A percentile compares a stretch with the other conserved stretches of the same genome.
phyloP scores from a whole-genome alignment of 2,329 filamentous ascomycete species.

The Diaporthe humulicola region DNA sequence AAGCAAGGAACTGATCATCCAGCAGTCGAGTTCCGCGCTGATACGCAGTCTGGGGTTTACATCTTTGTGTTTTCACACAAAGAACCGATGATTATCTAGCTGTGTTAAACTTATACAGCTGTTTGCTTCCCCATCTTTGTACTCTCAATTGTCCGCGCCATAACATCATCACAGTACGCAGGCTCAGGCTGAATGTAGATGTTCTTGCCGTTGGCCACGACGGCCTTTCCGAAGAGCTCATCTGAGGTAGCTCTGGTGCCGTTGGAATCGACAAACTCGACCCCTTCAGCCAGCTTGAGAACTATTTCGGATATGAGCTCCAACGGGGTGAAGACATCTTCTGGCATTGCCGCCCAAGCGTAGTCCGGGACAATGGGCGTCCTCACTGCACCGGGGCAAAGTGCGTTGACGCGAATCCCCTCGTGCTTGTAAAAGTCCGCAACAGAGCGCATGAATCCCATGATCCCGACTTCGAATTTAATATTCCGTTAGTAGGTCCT shows the following conservation, averaged over 20 bases:
- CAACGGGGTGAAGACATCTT: constrained; percentile 30
- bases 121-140: constrained; percentile 6
- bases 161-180: constrained; percentile 24
- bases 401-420: constrained; percentile 35
- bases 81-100: background rate
- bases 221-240: constrained; percentile 32
- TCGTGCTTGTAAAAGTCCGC: constrained; percentile 28
- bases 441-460: constrained; percentile 33
- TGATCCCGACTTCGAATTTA: background rate
- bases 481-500: background rate
- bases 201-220: constrained; percentile 34
- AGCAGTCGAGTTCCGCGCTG: background rate
- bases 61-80: background rate
- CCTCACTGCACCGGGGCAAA: constrained; percentile 33
- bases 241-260: background rate
- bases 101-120: background rate
- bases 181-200: constrained; percentile 19
- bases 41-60: background rate
- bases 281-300: constrained; percentile 27
- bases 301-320: constrained; percentile 23
- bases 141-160: constrained; percentile 13
- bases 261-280: constrained; percentile 32
- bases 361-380: constrained; percentile 20
- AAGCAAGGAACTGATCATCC: background rate
- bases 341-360: constrained; percentile 24